Conservation (phyloP, 768 basidiomycete genomes). For the Piloderma croceum region DNA sequence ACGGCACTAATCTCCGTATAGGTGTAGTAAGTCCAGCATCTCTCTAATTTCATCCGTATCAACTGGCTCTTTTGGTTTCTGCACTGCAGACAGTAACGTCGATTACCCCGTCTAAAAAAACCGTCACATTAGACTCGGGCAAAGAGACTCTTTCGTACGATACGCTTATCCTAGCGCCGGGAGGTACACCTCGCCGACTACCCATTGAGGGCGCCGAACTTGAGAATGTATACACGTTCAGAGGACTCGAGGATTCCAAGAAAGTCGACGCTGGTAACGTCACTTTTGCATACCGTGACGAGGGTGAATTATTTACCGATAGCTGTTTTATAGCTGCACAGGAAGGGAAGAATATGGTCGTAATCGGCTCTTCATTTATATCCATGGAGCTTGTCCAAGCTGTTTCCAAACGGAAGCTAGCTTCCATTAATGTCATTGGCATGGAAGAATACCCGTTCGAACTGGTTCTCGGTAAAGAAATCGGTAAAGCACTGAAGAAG, state of each 20-base stretch:
- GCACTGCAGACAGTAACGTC: constrained; percentile 58
- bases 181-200: constrained; percentile 65
- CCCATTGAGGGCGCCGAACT: constrained; percentile 73
- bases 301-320: background rate
- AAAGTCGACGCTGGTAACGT: constrained; percentile 60
- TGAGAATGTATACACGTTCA: constrained; percentile 71
- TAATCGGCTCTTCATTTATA: constrained; percentile 89
- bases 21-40: constrained; percentile 39
- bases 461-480: constrained; percentile 69
- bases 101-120: constrained; percentile 57
- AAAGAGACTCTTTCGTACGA: constrained; percentile 65
- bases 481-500: constrained; percentile 75
- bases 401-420: constrained; percentile 64
- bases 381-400: constrained; percentile 89
- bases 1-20: constrained; percentile 59
- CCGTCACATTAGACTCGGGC: constrained; percentile 53
- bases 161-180: constrained; percentile 74
- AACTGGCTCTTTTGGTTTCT: constrained; percentile 3
- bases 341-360: constrained; percentile 71
- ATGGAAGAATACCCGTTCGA: constrained; percentile 81
- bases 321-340: constrained; percentile 40
- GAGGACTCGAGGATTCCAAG: constrained; percentile 65
- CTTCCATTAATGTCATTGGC: constrained; percentile 79
- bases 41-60: background rate
- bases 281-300: background rate